phyloP scores from a whole-genome alignment of 2,329 filamentous ascomycete genomes.

The Moelleriella libera region DNA sequence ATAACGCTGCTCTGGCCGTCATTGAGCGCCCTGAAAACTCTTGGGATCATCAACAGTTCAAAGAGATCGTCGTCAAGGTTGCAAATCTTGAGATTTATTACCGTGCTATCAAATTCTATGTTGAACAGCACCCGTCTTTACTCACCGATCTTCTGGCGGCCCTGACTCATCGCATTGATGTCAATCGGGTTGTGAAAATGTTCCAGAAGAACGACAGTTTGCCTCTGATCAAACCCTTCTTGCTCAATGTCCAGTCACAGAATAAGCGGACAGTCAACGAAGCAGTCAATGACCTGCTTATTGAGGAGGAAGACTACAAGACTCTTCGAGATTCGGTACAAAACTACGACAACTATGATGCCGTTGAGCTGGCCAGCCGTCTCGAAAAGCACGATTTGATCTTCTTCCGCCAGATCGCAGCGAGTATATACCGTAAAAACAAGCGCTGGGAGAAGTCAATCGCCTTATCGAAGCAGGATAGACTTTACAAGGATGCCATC shows the following conservation, averaged over 20 bases:
- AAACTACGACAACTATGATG: conserved; percentile 98
- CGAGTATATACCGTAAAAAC: conserved; percentile 98
- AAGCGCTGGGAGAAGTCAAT: conserved; percentile 99
- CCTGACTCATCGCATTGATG: conserved; percentile 85
- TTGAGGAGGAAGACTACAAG: conserved; percentile 99
- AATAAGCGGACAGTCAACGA: conserved; percentile 98
- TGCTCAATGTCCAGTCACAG: conserved; percentile 88
- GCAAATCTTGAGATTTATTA: conserved; percentile 99
- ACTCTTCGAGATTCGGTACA: conserved; percentile 93
- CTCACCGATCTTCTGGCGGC: conserved; percentile 90
- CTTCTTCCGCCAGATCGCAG: conserved; percentile 98
- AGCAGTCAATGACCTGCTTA: conserved; percentile 92
- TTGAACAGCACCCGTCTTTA: conserved; percentile 90
- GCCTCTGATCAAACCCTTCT: conserved; percentile 95
- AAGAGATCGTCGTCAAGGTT: conserved; percentile 96
- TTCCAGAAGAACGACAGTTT: conserved; percentile 98
- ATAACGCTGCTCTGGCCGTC: conserved; percentile 92
- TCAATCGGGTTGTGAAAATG: conserved; percentile 98
- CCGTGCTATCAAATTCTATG: conserved; percentile 89
- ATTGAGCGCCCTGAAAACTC: conserved; percentile 96
- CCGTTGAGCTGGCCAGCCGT: conserved; percentile 78
- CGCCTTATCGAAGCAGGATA: conserved; percentile 93
- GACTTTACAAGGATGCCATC: conserved; percentile 98
- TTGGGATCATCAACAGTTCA: conserved; percentile 99
- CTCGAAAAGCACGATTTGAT: conserved; percentile 96